Conservation (phyloP, 2,329 filamentous ascomycete species). For the Apiospora pterosperma region DNA sequence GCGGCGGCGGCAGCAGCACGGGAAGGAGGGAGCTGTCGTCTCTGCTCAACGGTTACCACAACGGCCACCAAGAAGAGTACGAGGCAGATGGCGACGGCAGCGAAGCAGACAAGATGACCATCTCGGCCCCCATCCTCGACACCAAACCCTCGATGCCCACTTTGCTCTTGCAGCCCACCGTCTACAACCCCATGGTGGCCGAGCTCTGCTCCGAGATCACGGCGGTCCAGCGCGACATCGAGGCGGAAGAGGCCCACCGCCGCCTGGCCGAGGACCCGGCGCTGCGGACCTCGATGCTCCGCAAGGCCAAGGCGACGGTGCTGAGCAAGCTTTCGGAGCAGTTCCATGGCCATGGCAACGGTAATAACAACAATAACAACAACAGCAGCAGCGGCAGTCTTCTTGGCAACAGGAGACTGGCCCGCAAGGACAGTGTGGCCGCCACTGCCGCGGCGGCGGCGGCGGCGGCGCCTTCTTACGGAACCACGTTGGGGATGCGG, state of each 20-base stretch:
- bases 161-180: slow-evolving; percentile 51
- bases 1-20: slow-evolving; percentile 3
- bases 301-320: slow-evolving; percentile 58
- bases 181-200: slow-evolving; percentile 45
- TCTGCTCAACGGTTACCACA: not conserved
- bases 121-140: slow-evolving; percentile 48
- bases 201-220: slow-evolving; percentile 45
- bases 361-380: not conserved
- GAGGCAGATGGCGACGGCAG: slow-evolving; percentile 16
- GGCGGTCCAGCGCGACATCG: slow-evolving; percentile 55
- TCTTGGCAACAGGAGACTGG: slow-evolving; percentile 20
- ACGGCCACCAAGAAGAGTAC: slow-evolving; percentile 8
- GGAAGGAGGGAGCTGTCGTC: slow-evolving; percentile 7
- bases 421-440: slow-evolving; percentile 21
- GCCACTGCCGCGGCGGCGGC: slow-evolving; percentile 21
- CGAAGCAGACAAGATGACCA: slow-evolving; percentile 15
- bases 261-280: slow-evolving; percentile 55
- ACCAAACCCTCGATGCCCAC: slow-evolving; percentile 45
- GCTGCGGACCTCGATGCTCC: slow-evolving; percentile 51
- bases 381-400: not conserved
- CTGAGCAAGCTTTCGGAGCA: slow-evolving; percentile 53
- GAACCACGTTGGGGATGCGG: slow-evolving; percentile 27
- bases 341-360: slow-evolving; percentile 28
- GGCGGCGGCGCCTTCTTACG: no score
- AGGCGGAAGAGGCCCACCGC: slow-evolving; percentile 53